Conservation (phyloP, 2,329 filamentous ascomycete genomes). For the Dactylellina sp. region DNA sequence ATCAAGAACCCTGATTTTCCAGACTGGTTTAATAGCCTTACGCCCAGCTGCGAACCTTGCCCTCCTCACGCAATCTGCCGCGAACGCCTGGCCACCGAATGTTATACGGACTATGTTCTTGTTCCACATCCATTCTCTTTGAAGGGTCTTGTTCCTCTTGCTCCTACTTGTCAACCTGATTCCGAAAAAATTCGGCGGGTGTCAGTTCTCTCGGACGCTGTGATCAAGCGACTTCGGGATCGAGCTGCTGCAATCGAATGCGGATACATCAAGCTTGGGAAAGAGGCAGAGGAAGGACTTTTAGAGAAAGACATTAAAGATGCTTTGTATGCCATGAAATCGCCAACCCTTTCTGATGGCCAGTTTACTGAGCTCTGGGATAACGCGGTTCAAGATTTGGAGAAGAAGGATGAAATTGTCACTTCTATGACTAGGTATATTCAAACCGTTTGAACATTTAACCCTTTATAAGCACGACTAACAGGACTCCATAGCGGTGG, state of each 20-base stretch:
- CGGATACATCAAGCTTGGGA: slow-evolving; percentile 70
- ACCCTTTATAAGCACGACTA: slow-evolving; percentile 53
- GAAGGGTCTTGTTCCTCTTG: slow-evolving; percentile 81
- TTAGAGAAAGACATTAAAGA: slow-evolving; percentile 81
- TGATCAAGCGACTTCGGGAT: slow-evolving; percentile 85
- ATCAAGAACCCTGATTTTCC: slow-evolving; percentile 73
- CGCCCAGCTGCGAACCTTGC: slow-evolving; percentile 89
- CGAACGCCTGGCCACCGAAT: slow-evolving; percentile 78
- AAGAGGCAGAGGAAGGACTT: slow-evolving; percentile 77
- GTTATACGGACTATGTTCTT: slow-evolving; percentile 87
- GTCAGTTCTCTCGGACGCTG: slow-evolving; percentile 86
- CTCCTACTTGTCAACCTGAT: slow-evolving; percentile 93
- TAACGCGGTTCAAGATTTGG: slow-evolving; percentile 67
- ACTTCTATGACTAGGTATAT: slow-evolving; percentile 69
- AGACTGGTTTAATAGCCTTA: slow-evolving; percentile 75
- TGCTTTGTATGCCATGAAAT: slow-evolving; percentile 92
- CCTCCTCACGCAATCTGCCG: slow-evolving; percentile 92
- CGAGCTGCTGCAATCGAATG: slow-evolving; percentile 91
- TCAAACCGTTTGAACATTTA: slow-evolving; percentile 54
- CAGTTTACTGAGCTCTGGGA: slow-evolving; percentile 64
- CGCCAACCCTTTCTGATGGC: slow-evolving; percentile 65
- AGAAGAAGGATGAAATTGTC: slow-evolving; percentile 72
- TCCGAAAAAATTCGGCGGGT: slow-evolving; percentile 90
- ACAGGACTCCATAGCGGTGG: slow-evolving; percentile 57
- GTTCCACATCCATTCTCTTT: slow-evolving; percentile 85